phyloP scores from a whole-genome alignment of 2,329 filamentous ascomycete species.

The Penicillium hesseltinei region DNA sequence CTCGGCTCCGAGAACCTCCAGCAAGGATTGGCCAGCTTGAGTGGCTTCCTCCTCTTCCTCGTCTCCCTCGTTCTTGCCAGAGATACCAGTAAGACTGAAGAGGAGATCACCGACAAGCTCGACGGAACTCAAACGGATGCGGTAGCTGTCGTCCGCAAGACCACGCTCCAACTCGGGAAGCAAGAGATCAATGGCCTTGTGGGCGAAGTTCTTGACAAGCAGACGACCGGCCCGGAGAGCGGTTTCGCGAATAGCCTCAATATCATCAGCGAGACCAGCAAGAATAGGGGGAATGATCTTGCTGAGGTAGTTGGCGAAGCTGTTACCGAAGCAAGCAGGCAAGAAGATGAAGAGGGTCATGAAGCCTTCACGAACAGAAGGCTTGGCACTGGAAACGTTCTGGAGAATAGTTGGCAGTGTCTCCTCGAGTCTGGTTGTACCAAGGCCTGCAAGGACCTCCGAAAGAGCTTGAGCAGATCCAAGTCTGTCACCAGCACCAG shows the following conservation, averaged over 20 bases:
- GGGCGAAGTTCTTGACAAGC: slow-evolving; percentile 97
- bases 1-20: slow-evolving; percentile 91
- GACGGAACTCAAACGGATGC: slow-evolving; percentile 96
- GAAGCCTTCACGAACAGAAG: slow-evolving; percentile 92
- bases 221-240: slow-evolving; percentile 88
- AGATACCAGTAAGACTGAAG: slow-evolving; percentile 96
- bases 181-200: slow-evolving; percentile 87
- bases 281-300: slow-evolving; percentile 95
- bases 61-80: slow-evolving; percentile 72
- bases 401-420: slow-evolving; percentile 94
- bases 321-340: slow-evolving; percentile 98
- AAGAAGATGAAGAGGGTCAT: slow-evolving; percentile 99
- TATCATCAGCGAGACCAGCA: slow-evolving; percentile 87
- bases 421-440: slow-evolving; percentile 88
- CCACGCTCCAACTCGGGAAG: slow-evolving; percentile 94
- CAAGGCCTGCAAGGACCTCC: slow-evolving; percentile 92
- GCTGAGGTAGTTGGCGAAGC: slow-evolving; percentile 91
- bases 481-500: slow-evolving; percentile 90
- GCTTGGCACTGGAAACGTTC: slow-evolving; percentile 87
- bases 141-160: slow-evolving; percentile 94
- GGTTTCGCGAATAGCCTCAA: slow-evolving; percentile 97
- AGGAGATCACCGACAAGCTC: slow-evolving; percentile 94
- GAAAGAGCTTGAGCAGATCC: slow-evolving; percentile 95
- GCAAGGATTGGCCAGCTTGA: slow-evolving; percentile 87
- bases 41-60: slow-evolving; percentile 73